Conservation (phyloP, 164 flowering plant species). For the Akebia trifoliata region DNA sequence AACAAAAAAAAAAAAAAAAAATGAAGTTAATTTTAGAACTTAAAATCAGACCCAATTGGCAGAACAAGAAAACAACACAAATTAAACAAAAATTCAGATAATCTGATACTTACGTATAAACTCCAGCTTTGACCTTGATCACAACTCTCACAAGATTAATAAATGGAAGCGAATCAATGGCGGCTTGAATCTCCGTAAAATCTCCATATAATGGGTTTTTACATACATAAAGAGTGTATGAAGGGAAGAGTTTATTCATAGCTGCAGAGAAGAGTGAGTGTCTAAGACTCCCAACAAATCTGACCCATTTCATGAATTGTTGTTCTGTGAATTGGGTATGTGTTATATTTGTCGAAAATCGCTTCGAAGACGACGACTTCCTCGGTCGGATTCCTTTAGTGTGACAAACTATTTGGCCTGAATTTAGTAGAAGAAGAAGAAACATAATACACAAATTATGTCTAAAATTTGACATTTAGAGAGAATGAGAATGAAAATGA, state of each 20-base stretch:
- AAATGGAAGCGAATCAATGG: slow-evolving; percentile 89
- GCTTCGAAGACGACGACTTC: slow-evolving; percentile 17
- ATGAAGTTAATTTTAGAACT: neutral
- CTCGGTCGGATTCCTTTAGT: slow-evolving; percentile 43
- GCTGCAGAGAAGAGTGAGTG: slow-evolving; percentile 72
- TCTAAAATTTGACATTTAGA: slow-evolving; percentile 23
- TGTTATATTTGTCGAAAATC: slow-evolving; percentile 33
- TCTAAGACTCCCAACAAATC: slow-evolving; percentile 67
- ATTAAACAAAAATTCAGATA: no score
- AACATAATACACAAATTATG: slow-evolving; percentile 20
- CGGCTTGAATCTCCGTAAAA: slow-evolving; percentile 78
- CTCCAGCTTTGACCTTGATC: slow-evolving; percentile 83
- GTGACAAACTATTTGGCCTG: slow-evolving; percentile 33
- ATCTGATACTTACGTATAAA: slow-evolving; percentile 77
- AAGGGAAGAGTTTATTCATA: slow-evolving; percentile 77
- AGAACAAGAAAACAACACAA: neutral
- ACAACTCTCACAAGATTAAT: slow-evolving; percentile 78
- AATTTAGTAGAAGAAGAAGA: slow-evolving; percentile 32
- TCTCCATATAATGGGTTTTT: slow-evolving; percentile 67
- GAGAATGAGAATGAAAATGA: slow-evolving; percentile 7
- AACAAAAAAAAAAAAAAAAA: neutral
- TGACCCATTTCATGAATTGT: slow-evolving; percentile 93
- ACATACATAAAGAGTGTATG: slow-evolving; percentile 60
- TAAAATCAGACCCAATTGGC: neutral
- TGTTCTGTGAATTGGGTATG: slow-evolving; percentile 52